Conservation (phyloP, 495 filamentous ascomycete species). For the Hypomontagnella submonticulosa region DNA sequence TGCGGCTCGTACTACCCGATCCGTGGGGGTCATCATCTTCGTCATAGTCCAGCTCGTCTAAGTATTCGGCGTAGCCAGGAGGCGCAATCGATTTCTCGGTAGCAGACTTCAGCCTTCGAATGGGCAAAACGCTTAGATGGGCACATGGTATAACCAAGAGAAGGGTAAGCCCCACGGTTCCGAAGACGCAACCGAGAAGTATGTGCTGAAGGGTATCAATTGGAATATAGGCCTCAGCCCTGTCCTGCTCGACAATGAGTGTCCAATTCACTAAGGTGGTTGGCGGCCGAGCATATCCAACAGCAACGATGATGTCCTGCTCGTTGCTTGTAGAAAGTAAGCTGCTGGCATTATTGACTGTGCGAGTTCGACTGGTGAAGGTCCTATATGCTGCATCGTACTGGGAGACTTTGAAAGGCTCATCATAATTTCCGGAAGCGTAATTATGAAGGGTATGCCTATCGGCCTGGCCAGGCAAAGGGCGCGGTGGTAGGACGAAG, state of each 20-base stretch:
- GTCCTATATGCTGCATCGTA: slow-evolving; percentile 68
- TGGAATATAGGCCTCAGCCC: slow-evolving; percentile 77
- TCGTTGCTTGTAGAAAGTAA: slow-evolving; percentile 76
- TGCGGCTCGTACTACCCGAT: slow-evolving; percentile 51
- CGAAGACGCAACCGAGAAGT: slow-evolving; percentile 85
- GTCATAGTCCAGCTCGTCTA: slow-evolving; percentile 54
- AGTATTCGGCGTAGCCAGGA: slow-evolving; percentile 64
- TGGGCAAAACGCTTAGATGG: slow-evolving; percentile 82
- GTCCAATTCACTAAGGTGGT: slow-evolving; percentile 79
- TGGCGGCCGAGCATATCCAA: slow-evolving; percentile 75
- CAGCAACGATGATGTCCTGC: slow-evolving; percentile 69
- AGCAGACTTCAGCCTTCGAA: slow-evolving; percentile 78
- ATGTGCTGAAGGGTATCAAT: slow-evolving; percentile 78
- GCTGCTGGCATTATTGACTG: slow-evolving; percentile 70
- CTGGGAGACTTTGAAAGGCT: slow-evolving; percentile 64
- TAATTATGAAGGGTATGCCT: slow-evolving; percentile 62
- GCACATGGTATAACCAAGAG: slow-evolving; percentile 78
- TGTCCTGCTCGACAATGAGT: slow-evolving; percentile 80
- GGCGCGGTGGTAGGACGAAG: slow-evolving; percentile 59
- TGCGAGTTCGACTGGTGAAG: slow-evolving; percentile 58
- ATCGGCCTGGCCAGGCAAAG: slow-evolving; percentile 48
- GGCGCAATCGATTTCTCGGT: slow-evolving; percentile 80
- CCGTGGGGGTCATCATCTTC: slow-evolving; percentile 51
- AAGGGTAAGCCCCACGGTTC: slow-evolving; percentile 75
- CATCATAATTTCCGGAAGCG: slow-evolving; percentile 51